Evolutionary conservation across 2,329 filamentous ascomycete genomes (phyloP), one percentile per base, ranked within the genome.

Genomic region (Calonectria leucothoes): DNA sequence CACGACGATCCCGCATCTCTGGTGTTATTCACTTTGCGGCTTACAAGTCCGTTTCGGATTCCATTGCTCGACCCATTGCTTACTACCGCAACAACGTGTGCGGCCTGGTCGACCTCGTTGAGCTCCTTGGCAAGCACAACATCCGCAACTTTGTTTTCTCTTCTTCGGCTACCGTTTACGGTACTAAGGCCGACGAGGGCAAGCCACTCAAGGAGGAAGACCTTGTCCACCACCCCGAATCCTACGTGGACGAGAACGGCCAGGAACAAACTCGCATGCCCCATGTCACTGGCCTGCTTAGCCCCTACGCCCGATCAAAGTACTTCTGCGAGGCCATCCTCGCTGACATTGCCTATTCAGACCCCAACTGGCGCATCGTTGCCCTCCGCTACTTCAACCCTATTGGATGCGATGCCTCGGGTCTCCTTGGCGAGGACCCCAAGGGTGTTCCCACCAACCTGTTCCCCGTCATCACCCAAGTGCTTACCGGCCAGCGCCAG

Each of bases 21-120:
- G 91, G 91, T 0, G 91, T 93, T n/a, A 93, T 94, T 71, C 92
- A 94, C 79, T 93, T 93, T 76, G 92, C 92, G 17, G 92, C 92
- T 1, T 90, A 90, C 85, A 93, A 93, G 81, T 91, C 91, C 2
- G 91, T 93, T 0, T 88, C 88, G 31, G 91, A 94, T 77, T 93
- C 90, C 52, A 93, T 93, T 84, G 31, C 84, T 87, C 71, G 75
- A 14, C 92, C 92, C 0, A 82, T 93, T 70, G 88, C 89, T 72
- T 94, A 94, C 82, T 94, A 93, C 82, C 87, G 88, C 72, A 94
- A 93, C 85, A 94, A 94, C 73, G 91, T 93, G 37, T 89, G 88
- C 77, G 92, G 92, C 0, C 84, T 93, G 6, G 86, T 93, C 61
- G 87, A 91, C 72, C 88, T 94, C 71, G 86, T 92, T 35, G 83